Percentiles rank a stretch among this genome's conserved stretches.
Evolutionary conservation across 2,329 filamentous ascomycete species (phyloP).

Genomic region (Clathrospora elynae): DNA sequence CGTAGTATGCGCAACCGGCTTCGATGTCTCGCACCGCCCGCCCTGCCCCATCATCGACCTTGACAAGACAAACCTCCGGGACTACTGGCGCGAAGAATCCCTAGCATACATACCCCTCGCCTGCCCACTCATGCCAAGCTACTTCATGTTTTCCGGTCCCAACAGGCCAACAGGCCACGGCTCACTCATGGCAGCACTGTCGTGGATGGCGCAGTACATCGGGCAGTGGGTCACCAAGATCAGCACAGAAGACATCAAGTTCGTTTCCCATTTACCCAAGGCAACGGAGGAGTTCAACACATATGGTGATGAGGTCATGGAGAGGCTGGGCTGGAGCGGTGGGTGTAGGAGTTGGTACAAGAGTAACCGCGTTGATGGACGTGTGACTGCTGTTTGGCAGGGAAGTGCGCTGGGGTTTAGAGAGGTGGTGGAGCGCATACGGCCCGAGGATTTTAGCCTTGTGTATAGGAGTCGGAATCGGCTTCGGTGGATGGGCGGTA

Average conservation of each 20-base stretch:
- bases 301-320: constrained; percentile 26
- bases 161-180: constrained; percentile 28
- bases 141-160: constrained; percentile 24
- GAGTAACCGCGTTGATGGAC: constrained; percentile 21
- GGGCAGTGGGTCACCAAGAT: constrained; percentile 34
- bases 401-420: constrained; percentile 27
- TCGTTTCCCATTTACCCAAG: constrained; percentile 18
- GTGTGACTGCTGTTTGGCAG: constrained; percentile 26
- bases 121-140: constrained; percentile 23
- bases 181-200: constrained; percentile 24
- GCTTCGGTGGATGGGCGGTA: constrained; percentile 58
- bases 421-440: constrained; percentile 39
- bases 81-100: constrained; percentile 48
- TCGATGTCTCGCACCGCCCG: constrained; percentile 51
- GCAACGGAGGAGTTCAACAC: constrained; percentile 23
- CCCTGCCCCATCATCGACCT: constrained; percentile 50
- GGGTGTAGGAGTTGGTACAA: constrained; percentile 27
- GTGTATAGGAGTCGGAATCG: constrained; percentile 52
- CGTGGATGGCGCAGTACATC: constrained; percentile 29
- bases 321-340: constrained; percentile 27
- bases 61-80: constrained; percentile 46
- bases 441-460: constrained; percentile 57
- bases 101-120: constrained; percentile 50
- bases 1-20: constrained; percentile 47
- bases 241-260: constrained; percentile 26